Conservation (phyloP, 495 filamentous ascomycete species). For the Tuber microsphaerosporum region DNA sequence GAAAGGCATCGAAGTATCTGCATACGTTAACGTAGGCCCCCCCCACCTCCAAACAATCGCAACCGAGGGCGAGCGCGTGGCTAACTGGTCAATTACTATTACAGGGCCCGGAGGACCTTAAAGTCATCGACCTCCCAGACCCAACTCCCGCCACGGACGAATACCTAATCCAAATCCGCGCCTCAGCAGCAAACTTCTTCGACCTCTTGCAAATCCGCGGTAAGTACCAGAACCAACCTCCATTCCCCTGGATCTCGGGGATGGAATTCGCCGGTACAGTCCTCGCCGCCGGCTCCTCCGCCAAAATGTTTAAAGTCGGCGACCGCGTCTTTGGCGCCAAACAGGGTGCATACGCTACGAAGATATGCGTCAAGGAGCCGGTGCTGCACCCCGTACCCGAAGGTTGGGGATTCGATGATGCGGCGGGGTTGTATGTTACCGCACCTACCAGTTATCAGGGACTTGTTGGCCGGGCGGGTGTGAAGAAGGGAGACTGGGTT, state of each 20-base stretch:
- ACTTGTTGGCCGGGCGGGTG: slow-evolving; percentile 65
- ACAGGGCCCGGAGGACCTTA: slow-evolving; percentile 72
- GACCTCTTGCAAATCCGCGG: slow-evolving; percentile 85
- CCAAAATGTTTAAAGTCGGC: slow-evolving; percentile 60
- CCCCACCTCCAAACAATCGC: slow-evolving; percentile 5
- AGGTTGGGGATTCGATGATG: slow-evolving; percentile 76
- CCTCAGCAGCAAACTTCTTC: slow-evolving; percentile 89
- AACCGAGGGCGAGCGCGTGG: slow-evolving; percentile 5
- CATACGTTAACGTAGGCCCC: slow-evolving; percentile 70
- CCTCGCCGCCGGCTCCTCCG: slow-evolving; percentile 54
- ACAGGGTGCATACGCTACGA: slow-evolving; percentile 81
- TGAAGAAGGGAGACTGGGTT: slow-evolving; percentile 76
- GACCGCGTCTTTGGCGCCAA: slow-evolving; percentile 78
- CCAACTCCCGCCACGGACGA: slow-evolving; percentile 61
- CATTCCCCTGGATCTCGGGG: slow-evolving; percentile 79
- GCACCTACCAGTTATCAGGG: slow-evolving; percentile 85
- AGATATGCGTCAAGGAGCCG: slow-evolving; percentile 59
- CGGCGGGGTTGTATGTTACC: slow-evolving; percentile 84
- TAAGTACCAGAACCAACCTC: slow-evolving; percentile 62
- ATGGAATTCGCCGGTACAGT: slow-evolving; percentile 78
- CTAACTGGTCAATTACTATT: slow-evolving; percentile 16
- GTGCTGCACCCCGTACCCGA: slow-evolving; percentile 63
- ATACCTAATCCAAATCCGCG: slow-evolving; percentile 85
- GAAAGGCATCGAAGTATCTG: slow-evolving; percentile 72
- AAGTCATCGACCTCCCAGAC: slow-evolving; percentile 62